Base-by-base conservation (phyloP, 192 early-diverging fungal genomes). In the Backusella circina region DNA sequence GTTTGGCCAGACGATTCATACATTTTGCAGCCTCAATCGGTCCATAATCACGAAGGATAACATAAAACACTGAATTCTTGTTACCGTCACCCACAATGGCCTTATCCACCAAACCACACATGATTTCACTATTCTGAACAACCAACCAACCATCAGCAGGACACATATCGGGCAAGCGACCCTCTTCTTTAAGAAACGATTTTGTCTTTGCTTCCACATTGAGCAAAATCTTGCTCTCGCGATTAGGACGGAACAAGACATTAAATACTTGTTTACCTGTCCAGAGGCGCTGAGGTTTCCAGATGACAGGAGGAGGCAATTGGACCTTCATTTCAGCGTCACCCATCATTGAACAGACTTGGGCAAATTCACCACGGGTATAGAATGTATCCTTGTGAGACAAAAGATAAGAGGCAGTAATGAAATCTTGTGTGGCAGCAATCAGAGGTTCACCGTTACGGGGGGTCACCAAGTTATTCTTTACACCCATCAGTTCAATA, bases 371-470 rank as follows among this genome's bases (percentile, higher is more conserved):
- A 9, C 95, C 85, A 9, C 98, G 94, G 82, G 95, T 93, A 81
- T 96, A 99, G 82, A 99, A 99, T 33, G 89, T 87, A 83, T 98
- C 97, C 84, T 96, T 97, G 50, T 92, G 88, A 6, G 97, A 95
- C 38, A 99, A 86, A 47, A 99, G 84, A 72, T 95, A 99, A 12
- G 95, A 92, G 0, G 97, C 93, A 5, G 98, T 99, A 77, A 99
- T 95, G 84, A 99, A 99, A 91, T 99, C 98, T 84, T 99, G 98
- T 44, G 96, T 99, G 28, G 98, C 98, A 23, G 97, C 97, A 86
- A 99, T 97, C 39, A 99, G 83, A 16, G 97, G 97, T 76, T 98
- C 97, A 69, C 98, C 98, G 85, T 99, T 98, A 79, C 97, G 91
- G 18, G 98, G 98, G 1, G 98, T 99, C 0, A 99, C 96, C 75